Evolutionary conservation across 148 eudicot species (phyloP), one percentile per base, ranked within the genome.

Genomic region (Euryodendron excelsum): DNA sequence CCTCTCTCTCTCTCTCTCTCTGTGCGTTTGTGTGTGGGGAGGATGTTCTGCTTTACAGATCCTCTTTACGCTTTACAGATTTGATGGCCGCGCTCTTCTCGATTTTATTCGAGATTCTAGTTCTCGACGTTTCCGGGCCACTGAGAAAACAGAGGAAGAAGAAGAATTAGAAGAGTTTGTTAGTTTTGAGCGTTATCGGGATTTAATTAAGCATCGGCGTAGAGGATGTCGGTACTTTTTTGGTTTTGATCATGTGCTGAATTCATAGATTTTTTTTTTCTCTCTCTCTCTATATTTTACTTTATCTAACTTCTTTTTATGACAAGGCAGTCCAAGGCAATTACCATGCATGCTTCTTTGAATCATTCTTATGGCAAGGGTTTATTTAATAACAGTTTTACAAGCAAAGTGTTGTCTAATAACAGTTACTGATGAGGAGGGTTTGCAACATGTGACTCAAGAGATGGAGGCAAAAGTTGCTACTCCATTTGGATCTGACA

Each of bases 211-310:
- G 92, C 99, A 93, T 90, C 98, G 94, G 73, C 99, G 99, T 87
- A 96, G 99, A 96, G 99, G 99, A 96, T 96, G 99, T 96, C 99
- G 98, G 99, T 96, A 96, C 99, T 96, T 93, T 88, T 95, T 93
- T 87, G 73, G 76, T 60, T 89, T 72, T 82, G 83, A 78, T 75
- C 78, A 78, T 85, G 86, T 81, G 67, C 69, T 88, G 79, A 50
- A 76, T 80, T 81, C 72, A 82, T 79, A 70, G 8, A 41, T 9
- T 4, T 41, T 41, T 41, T 41, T 41, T 41, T 41, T 4, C 4
- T 77, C 60, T 72, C 59, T 70, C 41, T 83, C 69, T 18, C 17
- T 25, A 34, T 23, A 41, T 36, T 17, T 47, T 76, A 14, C 14
- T 55, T 21, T 44, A 37, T 59, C 58, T 73, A 71, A 39, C 33